A percentile compares a stretch with the other conserved stretches of the same genome.
phyloP scores from a whole-genome alignment of 1,284 basidiomycete species.

The Polyporus tsugae region DNA sequence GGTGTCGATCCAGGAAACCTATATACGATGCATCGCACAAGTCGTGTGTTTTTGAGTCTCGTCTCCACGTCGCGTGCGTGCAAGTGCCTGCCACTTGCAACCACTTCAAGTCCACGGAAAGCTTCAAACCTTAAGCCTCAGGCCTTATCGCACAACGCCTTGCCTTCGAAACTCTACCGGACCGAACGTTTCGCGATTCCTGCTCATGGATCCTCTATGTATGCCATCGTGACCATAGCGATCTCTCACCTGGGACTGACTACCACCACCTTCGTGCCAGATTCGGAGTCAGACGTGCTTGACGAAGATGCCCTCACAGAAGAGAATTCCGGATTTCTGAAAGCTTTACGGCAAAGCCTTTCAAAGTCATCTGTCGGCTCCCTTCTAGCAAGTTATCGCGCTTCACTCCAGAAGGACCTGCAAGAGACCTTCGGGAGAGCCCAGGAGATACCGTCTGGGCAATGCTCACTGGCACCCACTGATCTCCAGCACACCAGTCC shows the following conservation, averaged over 20 bases:
- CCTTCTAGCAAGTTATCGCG: slow-evolving; percentile 22
- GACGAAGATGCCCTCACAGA: no score
- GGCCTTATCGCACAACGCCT: no score
- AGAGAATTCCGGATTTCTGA: no score
- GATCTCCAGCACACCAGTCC: no score
- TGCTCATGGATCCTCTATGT: background rate
- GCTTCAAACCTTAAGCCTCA: no score
- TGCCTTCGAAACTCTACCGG: background rate
- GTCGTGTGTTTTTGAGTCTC: background rate
- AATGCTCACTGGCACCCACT: background rate
- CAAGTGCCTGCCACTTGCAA: background rate
- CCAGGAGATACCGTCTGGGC: background rate
- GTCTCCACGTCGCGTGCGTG: background rate
- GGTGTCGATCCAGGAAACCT: no score
- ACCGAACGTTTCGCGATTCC: background rate
- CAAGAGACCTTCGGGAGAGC: background rate
- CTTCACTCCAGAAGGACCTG: slow-evolving; percentile 10
- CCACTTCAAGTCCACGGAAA: background rate
- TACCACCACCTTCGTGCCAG: no score
- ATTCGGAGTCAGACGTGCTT: no score
- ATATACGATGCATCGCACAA: background rate
- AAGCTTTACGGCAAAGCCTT: no score
- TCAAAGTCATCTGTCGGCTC: slow-evolving; percentile 25
- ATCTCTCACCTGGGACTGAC: background rate
- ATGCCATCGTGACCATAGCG: background rate